These are phyloP conservation scores for Lagenidium giganteum DNA, from an alignment of 352 stramenopile genomes.

Conservation along the genomic window DNA sequence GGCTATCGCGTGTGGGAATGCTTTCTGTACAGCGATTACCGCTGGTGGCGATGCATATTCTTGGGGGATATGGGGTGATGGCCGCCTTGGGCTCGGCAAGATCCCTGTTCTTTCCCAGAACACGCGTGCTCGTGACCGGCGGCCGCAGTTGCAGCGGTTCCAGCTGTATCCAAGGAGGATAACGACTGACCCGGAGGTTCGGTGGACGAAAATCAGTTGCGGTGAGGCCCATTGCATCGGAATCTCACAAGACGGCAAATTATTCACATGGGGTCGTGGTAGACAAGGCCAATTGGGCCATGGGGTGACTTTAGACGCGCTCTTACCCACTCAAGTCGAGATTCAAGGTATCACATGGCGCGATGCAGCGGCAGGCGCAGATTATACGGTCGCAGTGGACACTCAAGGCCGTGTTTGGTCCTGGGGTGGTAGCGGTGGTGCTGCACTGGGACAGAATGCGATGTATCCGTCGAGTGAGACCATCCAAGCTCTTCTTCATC, in stretches of 20 bases:
- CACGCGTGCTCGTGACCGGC: constrained; percentile 25
- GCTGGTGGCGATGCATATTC: constrained; percentile 51
- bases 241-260: constrained; percentile 35
- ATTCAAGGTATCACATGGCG: constrained; percentile 15
- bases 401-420: constrained; percentile 60
- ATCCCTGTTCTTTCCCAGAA: constrained; percentile 45
- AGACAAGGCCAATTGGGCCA: constrained; percentile 77
- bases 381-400: constrained; percentile 78
- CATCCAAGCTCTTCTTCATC: constrained; percentile 37
- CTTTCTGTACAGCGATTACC: constrained; percentile 71
- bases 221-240: constrained; percentile 78
- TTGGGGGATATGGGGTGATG: constrained; percentile 79
- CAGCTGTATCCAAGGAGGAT: constrained; percentile 30
- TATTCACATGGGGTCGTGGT: constrained; percentile 80
- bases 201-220: constrained; percentile 43
- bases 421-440: constrained; percentile 66
- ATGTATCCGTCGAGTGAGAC: constrained; percentile 10
- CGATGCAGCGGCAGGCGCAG: constrained; percentile 58
- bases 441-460: constrained; percentile 73
- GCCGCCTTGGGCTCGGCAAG: constrained; percentile 58
- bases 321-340: constrained; percentile 18
- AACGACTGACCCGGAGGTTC: constrained; percentile 9
- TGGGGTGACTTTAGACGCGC: constrained; percentile 29
- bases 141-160: constrained; percentile 58
- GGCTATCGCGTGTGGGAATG: constrained; percentile 60